phyloP scores from a whole-genome alignment of 2,329 filamentous ascomycete species.

The Hymenoscyphus fraxineus region DNA sequence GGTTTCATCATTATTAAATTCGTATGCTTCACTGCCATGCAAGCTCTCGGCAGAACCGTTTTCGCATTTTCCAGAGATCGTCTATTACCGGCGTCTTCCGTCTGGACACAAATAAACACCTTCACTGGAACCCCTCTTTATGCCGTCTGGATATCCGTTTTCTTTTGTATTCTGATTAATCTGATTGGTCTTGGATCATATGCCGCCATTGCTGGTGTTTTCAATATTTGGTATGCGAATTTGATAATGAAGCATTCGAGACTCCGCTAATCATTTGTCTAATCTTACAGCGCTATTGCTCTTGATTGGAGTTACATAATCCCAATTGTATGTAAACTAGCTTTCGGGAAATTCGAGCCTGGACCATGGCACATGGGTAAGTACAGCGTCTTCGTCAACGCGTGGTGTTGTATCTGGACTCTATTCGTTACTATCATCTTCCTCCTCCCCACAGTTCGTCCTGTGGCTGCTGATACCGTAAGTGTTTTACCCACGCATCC shows the following conservation, averaged over 20 bases:
- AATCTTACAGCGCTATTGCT: conserved; percentile 42
- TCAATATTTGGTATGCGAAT: conserved; percentile 42
- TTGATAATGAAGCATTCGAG: not conserved
- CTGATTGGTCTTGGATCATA: conserved; percentile 55
- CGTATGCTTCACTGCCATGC: conserved; percentile 55
- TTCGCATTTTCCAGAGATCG: conserved; percentile 61
- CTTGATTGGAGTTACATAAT: conserved; percentile 55
- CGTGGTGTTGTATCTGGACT: conserved; percentile 49
- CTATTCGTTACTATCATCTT: conserved; percentile 52
- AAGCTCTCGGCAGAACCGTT: conserved; percentile 46
- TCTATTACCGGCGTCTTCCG: conserved; percentile 54
- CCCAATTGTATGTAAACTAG: conserved; percentile 49
- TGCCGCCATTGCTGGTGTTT: conserved; percentile 49
- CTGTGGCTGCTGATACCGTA: conserved; percentile 44
- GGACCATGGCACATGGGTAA: conserved; percentile 51
- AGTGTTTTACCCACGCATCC: conserved; percentile 18
- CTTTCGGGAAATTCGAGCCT: conserved; percentile 45
- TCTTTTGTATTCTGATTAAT: conserved; percentile 54
- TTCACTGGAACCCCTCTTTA: conserved; percentile 57
- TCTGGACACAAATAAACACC: conserved; percentile 51
- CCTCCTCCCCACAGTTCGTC: conserved; percentile 46
- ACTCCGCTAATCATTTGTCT: not conserved
- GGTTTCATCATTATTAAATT: conserved; percentile 57
- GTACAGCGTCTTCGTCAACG: conserved; percentile 41
- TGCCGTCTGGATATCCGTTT: conserved; percentile 54